These are phyloP conservation scores for Leishmania major DNA, from an alignment of 208 protist genomes.

Conservation along the genomic window DNA sequence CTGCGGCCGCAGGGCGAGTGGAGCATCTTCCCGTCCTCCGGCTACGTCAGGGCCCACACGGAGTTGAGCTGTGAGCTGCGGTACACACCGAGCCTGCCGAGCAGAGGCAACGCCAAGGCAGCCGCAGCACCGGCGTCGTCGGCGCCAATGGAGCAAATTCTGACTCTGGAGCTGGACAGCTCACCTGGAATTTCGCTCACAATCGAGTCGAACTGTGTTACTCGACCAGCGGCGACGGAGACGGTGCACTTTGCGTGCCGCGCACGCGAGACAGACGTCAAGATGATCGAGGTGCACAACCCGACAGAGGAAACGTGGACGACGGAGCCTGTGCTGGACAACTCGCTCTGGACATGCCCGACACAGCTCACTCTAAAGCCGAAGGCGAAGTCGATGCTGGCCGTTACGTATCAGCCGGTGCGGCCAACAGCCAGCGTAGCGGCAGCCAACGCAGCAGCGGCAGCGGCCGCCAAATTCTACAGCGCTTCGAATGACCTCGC, in stretches of 20 bases:
- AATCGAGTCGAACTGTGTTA: constrained; percentile 85
- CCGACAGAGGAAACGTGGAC: constrained; percentile 70
- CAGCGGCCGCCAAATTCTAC: neutral
- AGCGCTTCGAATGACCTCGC: neutral
- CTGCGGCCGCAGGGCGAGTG: constrained; percentile 58
- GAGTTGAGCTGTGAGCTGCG: constrained; percentile 90
- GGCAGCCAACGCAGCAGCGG: neutral
- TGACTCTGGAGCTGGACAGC: constrained; percentile 86
- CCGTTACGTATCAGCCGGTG: constrained; percentile 91
- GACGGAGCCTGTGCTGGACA: constrained; percentile 88
- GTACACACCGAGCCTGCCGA: constrained; percentile 72
- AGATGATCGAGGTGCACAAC: constrained; percentile 89
- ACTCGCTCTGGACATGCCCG: constrained; percentile 72
- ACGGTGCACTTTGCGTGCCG: constrained; percentile 80
- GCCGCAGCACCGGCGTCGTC: neutral
- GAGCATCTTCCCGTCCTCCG: constrained; percentile 74
- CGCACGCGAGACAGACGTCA: constrained; percentile 69
- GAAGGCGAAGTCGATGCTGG: constrained; percentile 52
- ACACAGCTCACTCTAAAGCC: constrained; percentile 79
- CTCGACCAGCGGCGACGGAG: constrained; percentile 65
- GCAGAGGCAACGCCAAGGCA: neutral
- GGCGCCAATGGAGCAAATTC: constrained; percentile 25
- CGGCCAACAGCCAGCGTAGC: constrained; percentile 48
- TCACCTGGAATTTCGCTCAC: constrained; percentile 71
- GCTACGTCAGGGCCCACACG: constrained; percentile 87